These are phyloP conservation scores for Hordeum marinum DNA, from an alignment of 176 grass and related monocot species.

Conservation along the genomic window DNA sequence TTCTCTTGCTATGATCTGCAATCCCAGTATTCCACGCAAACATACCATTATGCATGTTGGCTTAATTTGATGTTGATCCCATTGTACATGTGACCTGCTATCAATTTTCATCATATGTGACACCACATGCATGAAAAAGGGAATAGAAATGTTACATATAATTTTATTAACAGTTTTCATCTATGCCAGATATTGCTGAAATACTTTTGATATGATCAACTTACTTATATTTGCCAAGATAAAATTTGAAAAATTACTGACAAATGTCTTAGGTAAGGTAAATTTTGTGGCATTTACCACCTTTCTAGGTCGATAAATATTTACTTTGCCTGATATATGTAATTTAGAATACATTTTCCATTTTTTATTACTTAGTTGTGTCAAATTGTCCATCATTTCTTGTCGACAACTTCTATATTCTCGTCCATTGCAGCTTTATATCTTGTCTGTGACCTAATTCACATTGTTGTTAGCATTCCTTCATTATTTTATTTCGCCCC, in stretches of 20 bases:
- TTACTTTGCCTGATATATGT: neutral
- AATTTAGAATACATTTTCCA: neutral
- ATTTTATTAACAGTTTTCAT: neutral
- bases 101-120: neutral
- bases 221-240: neutral
- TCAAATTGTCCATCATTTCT: neutral
- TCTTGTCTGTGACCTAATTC: neutral
- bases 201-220: neutral
- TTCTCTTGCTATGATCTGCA: neutral
- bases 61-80: neutral
- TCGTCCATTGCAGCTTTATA: neutral
- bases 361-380: neutral
- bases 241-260: neutral
- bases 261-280: neutral
- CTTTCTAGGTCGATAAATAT: neutral
- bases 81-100: no score
- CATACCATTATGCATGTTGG: neutral
- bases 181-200: neutral
- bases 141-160: neutral
- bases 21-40: neutral
- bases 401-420: constrained; percentile 3
- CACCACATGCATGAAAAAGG: neutral
- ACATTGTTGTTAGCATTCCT: neutral
- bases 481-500: neutral
- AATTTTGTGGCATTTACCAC: neutral